Base-by-base conservation (phyloP, 192 early-diverging fungal genomes). In the Paraglomus brasilianum region DNA sequence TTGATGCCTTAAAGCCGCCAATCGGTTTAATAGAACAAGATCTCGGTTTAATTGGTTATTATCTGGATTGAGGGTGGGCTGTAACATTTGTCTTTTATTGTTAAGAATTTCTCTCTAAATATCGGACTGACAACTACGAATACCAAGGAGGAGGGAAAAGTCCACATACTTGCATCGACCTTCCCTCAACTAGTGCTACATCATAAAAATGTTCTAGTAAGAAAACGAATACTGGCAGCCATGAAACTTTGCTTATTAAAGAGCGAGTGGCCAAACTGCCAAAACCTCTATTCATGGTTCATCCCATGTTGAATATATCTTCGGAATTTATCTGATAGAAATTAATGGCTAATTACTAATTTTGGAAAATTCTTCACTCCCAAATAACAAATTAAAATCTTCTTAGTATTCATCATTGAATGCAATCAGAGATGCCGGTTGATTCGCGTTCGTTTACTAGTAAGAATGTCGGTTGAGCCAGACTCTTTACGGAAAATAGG, bases 1-100 rank as follows among this genome's bases (percentile, higher is more conserved):
- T 15, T 82, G 61, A 51, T 80, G 78, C 1, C 63, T 72, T 11
- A 80, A 75, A 39, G 78, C 76, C 7, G 79, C 77, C 81, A 77
- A 82, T 44, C 80, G 80, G 63, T 90, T 88, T 41, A 91, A 74
- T 15, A 91, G 62, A 10, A 92, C 88, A 38, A 91, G 80, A 60
- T 92, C 91, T 41, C 80, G 81, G 55, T 73, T 67, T 15, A 91
- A 72, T 42, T 73, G 71, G 68, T 86, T 92, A 36, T 79, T 80
- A 74, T 92, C 88, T 14, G 91, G 91, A 52, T 92, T 92, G 22
- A 92, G 81, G 24, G 87, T 86, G 13, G 91, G 91, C 86, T 86
- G 42, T 50, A 10, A 15, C 21, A 48, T 41, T 38, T 44, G 53
- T 44, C 10, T 5, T 22, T 6, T 30, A 13, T 14, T 36, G 21